A percentile compares a stretch with the other conserved stretches of the same genome.
Evolutionary conservation across 1,284 basidiomycete species (phyloP).

Genomic region (Athelia sp.): DNA sequence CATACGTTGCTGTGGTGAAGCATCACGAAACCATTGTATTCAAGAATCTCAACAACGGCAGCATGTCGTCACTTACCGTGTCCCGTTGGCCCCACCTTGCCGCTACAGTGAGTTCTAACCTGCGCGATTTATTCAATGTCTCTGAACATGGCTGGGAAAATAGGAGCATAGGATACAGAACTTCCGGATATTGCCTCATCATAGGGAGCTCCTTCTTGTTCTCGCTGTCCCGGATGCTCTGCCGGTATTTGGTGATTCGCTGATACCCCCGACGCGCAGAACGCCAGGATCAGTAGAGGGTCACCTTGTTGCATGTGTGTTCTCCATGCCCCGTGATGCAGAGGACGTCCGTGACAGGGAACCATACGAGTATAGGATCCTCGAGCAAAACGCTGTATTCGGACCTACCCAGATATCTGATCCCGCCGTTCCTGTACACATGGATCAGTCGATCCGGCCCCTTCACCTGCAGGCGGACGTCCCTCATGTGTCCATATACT

Average conservation of each 20-base stretch:
- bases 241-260: neutral
- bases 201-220: neutral
- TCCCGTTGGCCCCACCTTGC: neutral
- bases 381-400: slow-evolving; percentile 4
- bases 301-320: neutral
- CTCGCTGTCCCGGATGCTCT: neutral
- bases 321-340: neutral
- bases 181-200: slow-evolving; percentile 24
- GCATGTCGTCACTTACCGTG: slow-evolving; percentile 6
- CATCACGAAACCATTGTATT: slow-evolving; percentile 39
- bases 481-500: slow-evolving; percentile 45
- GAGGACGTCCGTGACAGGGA: slow-evolving; percentile 6
- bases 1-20: slow-evolving; percentile 42
- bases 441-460: slow-evolving; percentile 23
- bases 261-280: neutral
- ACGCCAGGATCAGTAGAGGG: neutral
- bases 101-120: slow-evolving; percentile 13
- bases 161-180: slow-evolving; percentile 31
- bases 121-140: slow-evolving; percentile 8
- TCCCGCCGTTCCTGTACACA: slow-evolving; percentile 30
- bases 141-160: neutral
- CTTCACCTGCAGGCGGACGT: slow-evolving; percentile 20
- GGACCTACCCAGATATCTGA: slow-evolving; percentile 39
- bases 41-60: slow-evolving; percentile 31
- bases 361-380: neutral